Base-by-base conservation (phyloP, 345 rosid species). In the Boechera stricta region DNA sequence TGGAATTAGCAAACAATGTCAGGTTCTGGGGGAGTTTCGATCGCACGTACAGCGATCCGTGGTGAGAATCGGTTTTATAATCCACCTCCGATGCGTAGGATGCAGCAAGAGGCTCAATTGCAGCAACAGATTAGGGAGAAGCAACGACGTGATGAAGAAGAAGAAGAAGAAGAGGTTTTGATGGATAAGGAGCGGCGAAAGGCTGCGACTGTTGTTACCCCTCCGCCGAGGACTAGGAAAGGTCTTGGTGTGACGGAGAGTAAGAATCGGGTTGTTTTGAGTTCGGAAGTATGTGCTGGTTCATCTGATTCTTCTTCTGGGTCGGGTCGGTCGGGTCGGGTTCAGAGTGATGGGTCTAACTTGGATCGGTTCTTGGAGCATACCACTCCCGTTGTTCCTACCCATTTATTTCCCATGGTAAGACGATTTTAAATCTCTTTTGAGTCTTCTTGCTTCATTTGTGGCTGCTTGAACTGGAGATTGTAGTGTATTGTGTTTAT, bases 291-390 rank as follows among this genome's bases (percentile, higher is more conserved):
- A 61, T 71, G 80, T 31, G 55, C 29, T 2, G 88, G 77, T 12
- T 74, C 76, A 13, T 81, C 84, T 36, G 81, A 64, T 63, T 82
- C 87, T 38, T 84, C 87, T 38, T 84, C 87, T 11, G 75, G 75
- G 54, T 85, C 84, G 18, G 79, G 85, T 18, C 82, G 77, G 72
- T 85, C 84, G 13, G 76, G 84, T 18, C 82, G 77, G 72, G 32
- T 32, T 10, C 73, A 28, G 52, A 56, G 15, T 26, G 77, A 72
- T 42, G 77, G 70, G 48, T 82, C 97, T 41, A 94, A 92, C 84
- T 92, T 92, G 87, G 97, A 92, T 90, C 88, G 93, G 74, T 94
- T 94, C 90, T 85, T 94, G 90, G 91, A 87, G 81, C 71, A 68
- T 55, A 90, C 98, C 5, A 87, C 97, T 69, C 98, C 97, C 4